Percentiles rank a stretch among this genome's conserved stretches.
Evolutionary conservation across 345 rosid species (phyloP).

Genomic region (Corchorus olitorius): DNA sequence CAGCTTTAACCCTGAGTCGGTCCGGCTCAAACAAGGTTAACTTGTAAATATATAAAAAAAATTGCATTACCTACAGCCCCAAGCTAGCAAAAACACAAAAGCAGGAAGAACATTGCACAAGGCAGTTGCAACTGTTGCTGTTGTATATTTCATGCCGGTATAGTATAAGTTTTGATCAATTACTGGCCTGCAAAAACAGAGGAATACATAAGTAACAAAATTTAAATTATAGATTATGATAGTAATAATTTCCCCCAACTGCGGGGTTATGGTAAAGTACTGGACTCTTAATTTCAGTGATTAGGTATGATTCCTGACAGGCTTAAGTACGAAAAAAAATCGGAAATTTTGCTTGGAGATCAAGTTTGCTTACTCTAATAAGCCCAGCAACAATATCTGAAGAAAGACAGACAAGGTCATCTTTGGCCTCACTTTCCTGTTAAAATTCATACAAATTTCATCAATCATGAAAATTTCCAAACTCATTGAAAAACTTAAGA

Average conservation of each 20-base stretch:
- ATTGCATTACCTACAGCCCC: constrained; percentile 54
- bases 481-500: background rate
- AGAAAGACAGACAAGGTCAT: constrained; percentile 64
- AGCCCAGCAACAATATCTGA: constrained; percentile 41
- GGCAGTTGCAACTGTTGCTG: constrained; percentile 81
- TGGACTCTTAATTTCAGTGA: too few species aligned
- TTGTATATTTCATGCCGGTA: constrained; percentile 83
- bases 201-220: background rate
- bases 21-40: too few species aligned
- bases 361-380: constrained; percentile 21
- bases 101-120: constrained; percentile 84
- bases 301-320: too few species aligned
- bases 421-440: constrained; percentile 81
- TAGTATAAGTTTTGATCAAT: constrained; percentile 70
- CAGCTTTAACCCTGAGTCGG: too few species aligned
- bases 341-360: background rate
- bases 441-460: background rate
- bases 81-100: constrained; percentile 85
- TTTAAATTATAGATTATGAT: background rate
- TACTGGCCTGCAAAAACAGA: constrained; percentile 45
- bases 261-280: too few species aligned
- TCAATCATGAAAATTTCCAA: background rate
- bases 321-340: too few species aligned
- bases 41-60: too few species aligned
- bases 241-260: background rate